These are phyloP conservation scores for Noccaea caerulescens DNA, from an alignment of 345 rosid species.

Conservation along the genomic window DNA sequence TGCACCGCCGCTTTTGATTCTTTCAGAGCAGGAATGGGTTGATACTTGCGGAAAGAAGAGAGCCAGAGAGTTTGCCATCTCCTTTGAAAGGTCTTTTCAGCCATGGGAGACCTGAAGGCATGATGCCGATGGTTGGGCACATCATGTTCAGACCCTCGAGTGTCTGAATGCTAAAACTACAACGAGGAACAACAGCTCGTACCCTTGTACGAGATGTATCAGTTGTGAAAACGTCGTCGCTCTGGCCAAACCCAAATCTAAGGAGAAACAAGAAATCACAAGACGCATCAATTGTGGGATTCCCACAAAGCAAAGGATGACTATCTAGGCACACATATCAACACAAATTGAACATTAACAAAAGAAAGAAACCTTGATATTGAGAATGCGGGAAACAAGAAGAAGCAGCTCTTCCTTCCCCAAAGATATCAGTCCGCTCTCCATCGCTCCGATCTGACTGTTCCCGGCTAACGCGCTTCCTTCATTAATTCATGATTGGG, in stretches of 20 bases:
- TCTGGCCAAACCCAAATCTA: constrained; percentile 98
- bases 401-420: constrained; percentile 80
- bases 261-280: constrained; percentile 23
- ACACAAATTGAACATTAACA: background rate
- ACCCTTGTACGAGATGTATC: constrained; percentile 74
- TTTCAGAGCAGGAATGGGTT: constrained; percentile 24
- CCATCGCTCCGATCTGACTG: constrained; percentile 47
- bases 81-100: constrained; percentile 48
- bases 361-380: constrained; percentile 53
- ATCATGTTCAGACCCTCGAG: constrained; percentile 62
- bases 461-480: background rate
- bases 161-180: constrained; percentile 75
- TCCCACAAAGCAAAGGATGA: background rate
- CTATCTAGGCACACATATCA: background rate
- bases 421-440: constrained; percentile 65
- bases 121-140: constrained; percentile 75
- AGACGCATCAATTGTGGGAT: background rate
- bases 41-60: constrained; percentile 41
- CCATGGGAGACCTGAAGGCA: constrained; percentile 95
- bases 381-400: constrained; percentile 56
- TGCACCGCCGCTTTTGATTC: constrained; percentile 41
- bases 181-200: constrained; percentile 82
- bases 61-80: constrained; percentile 52
- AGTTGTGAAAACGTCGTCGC: constrained; percentile 74
- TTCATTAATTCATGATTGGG: background rate